Conservation (phyloP, 1,284 basidiomycete species). For the Naganishia sp. region DNA sequence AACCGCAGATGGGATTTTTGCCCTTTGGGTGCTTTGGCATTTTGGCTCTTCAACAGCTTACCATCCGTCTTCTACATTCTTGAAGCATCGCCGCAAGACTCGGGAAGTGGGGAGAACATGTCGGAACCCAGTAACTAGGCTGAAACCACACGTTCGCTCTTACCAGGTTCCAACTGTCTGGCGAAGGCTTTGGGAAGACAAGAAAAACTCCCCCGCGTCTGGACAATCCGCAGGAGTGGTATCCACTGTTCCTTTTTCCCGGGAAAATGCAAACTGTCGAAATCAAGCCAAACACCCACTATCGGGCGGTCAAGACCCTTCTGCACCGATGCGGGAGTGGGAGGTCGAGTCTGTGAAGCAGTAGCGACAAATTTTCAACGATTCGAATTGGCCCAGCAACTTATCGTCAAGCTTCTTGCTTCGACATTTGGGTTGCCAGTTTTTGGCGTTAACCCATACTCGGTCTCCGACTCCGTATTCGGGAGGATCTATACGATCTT, state of each 20-base stretch:
- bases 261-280: too few species aligned
- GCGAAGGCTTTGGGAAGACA: background rate
- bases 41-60: background rate
- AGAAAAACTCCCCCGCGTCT: background rate
- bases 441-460: slow-evolving; percentile 50
- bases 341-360: slow-evolving; percentile 46
- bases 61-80: too few species aligned
- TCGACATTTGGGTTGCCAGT: slow-evolving; percentile 53
- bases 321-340: slow-evolving; percentile 35
- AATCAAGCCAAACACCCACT: too few species aligned
- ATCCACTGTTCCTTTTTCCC: background rate
- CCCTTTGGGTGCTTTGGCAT: background rate
- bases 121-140: background rate
- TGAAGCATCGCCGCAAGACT: too few species aligned
- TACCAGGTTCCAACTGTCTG: background rate
- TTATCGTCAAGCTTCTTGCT: slow-evolving; percentile 53
- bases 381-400: slow-evolving; percentile 52
- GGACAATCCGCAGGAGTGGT: background rate
- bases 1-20: slow-evolving; percentile 2
- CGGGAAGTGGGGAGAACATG: too few species aligned
- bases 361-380: background rate
- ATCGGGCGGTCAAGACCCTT: too few species aligned
- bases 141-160: background rate
- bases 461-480: slow-evolving; percentile 41
- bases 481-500: background rate